Evolutionary conservation across 441 rosid species (phyloP), one percentile per base, ranked within the genome.

Genomic region (Brassica hybrid): DNA sequence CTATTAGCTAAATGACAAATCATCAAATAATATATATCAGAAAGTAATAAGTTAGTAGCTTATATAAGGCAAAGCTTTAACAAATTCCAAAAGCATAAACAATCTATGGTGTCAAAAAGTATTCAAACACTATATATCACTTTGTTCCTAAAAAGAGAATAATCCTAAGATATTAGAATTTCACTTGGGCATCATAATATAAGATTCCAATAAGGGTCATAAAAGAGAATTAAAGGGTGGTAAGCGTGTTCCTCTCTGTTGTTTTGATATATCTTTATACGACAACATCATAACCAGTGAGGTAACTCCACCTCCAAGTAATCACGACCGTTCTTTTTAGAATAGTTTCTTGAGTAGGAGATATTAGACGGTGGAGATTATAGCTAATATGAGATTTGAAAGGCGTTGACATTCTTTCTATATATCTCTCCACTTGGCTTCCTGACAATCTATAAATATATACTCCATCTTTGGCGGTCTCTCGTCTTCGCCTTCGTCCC

Each of bases 201-300:
- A 69, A 72, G 67, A 65, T 57, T 71, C 76, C 52, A 66, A 32
- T 2, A 63, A 3, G 19, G 30, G 67, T 66, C 62, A 65, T 65
- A 64, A 36, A 60, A 60, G 64, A 60, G 32, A 23, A 60, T 2
- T 27, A 76, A 61, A 21, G 25, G 2, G 21, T 27, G 1, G 14
- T 27, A 74, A 74, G 79, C 79, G 68, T 75, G 82, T 70, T 70
- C 13, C 58, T 18, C 58, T 70, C 69, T 65, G 78, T 79, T 79
- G 75, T 14, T 71, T 45, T 79, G 72, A 69, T 16, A 58, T 70
- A 57, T 50, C 76, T 76, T 78, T 65, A 69, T 45, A 58, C 76
- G 73, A 79, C 79, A 79, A 30, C 48, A 75, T 79, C 59, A 79
- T 75, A 59, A 58, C 72, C 76, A 75, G 48, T 34, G 76, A 32